Conservation (phyloP, 768 basidiomycete species). For the Megacollybia marginata region DNA sequence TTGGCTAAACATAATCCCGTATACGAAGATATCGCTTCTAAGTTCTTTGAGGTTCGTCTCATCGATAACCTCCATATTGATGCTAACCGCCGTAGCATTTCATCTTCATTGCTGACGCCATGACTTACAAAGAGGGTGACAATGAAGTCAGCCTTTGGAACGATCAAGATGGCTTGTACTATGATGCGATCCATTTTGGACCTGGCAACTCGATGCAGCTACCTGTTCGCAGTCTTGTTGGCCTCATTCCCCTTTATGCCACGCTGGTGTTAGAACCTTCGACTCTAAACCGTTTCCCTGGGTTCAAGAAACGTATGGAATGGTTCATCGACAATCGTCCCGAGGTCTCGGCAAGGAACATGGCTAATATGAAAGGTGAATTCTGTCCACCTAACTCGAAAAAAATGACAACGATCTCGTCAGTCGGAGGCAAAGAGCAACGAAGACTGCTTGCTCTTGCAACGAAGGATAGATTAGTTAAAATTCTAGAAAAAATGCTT, state of each 20-base stretch:
- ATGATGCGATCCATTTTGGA: slow-evolving; percentile 91
- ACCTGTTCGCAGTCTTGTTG: slow-evolving; percentile 90
- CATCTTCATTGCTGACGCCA: slow-evolving; percentile 96
- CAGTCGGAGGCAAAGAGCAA: slow-evolving; percentile 68
- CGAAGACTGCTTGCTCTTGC: slow-evolving; percentile 84
- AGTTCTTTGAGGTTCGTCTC: slow-evolving; percentile 76
- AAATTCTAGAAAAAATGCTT: slow-evolving; percentile 92
- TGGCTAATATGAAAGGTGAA: slow-evolving; percentile 91
- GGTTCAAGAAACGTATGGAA: slow-evolving; percentile 97
- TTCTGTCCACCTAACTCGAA: background rate
- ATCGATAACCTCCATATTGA: background rate
- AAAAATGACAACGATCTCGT: background rate
- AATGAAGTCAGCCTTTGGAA: slow-evolving; percentile 86
- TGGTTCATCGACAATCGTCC: slow-evolving; percentile 97
- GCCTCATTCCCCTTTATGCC: slow-evolving; percentile 95
- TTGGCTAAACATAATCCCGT: slow-evolving; percentile 95
- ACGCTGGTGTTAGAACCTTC: slow-evolving; percentile 90
- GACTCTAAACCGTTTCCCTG: slow-evolving; percentile 85
- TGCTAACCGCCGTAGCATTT: slow-evolving; percentile 59
- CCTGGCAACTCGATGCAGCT: slow-evolving; percentile 80
- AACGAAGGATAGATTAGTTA: slow-evolving; percentile 82
- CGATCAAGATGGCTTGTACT: slow-evolving; percentile 97
- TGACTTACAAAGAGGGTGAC: slow-evolving; percentile 86
- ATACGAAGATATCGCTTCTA: slow-evolving; percentile 98
- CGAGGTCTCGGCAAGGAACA: slow-evolving; percentile 81